Conservation (phyloP, 768 basidiomycete genomes). For the Coprinopsis marcescibilis region DNA sequence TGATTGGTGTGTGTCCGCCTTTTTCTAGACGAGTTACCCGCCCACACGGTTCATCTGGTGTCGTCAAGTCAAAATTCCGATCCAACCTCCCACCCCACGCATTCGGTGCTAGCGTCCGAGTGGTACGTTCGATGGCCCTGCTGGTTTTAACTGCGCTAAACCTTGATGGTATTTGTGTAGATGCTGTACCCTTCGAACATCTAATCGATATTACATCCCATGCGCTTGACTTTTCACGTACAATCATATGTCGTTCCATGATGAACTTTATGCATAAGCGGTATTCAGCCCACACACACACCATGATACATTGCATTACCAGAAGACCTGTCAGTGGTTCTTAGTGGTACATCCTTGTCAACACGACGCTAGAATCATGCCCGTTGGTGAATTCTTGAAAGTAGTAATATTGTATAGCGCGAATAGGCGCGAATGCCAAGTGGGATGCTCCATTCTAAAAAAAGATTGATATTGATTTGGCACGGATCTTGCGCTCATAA, state of each 20-base stretch:
- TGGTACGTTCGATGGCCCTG: constrained; percentile 49
- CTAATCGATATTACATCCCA: constrained; percentile 36
- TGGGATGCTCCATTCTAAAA: too few species aligned
- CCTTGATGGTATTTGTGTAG: constrained; percentile 30
- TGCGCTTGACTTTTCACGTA: constrained; percentile 28
- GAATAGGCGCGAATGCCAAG: too few species aligned
- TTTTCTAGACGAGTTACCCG: constrained; percentile 78
- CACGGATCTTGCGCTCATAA: not conserved
- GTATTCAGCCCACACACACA: not conserved
- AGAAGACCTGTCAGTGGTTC: not conserved
- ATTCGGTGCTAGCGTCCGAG: constrained; percentile 88
- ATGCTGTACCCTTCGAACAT: constrained; percentile 92
- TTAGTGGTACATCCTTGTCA: too few species aligned
- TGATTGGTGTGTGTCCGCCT: too few species aligned
- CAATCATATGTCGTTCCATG: constrained; percentile 43
- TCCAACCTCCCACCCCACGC: constrained; percentile 92
- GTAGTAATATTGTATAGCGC: too few species aligned
- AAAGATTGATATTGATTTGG: too few species aligned
- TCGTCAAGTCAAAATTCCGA: constrained; percentile 95
- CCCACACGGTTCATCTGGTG: constrained; percentile 90
- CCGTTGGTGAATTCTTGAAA: too few species aligned
- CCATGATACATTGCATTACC: not conserved
- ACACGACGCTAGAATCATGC: too few species aligned
- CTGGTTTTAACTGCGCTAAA: constrained; percentile 6
- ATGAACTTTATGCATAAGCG: constrained; percentile 34